A percentile compares a stretch with the other conserved stretches of the same genome.
Conservation (phyloP, 225 moss, liverwort and hornwort genomes). For the Pseudoscleropodium purum region DNA sequence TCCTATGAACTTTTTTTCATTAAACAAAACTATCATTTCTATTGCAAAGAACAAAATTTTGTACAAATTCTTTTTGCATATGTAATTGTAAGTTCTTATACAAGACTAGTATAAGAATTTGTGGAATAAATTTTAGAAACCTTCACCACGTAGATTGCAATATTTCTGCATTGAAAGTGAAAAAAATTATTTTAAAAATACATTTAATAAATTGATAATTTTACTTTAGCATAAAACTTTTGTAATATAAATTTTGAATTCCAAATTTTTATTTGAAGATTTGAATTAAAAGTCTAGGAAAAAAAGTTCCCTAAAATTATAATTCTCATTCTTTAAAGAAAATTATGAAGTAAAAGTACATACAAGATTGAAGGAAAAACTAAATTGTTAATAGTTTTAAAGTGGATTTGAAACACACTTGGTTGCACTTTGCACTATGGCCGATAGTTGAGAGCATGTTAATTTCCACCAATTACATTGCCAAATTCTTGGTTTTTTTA, state of each 20-base stretch:
- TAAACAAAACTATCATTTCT: fast-evolving
- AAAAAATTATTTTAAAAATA: fast-evolving
- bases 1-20: fast-evolving
- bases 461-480: not conserved
- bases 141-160: not conserved
- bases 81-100: not conserved
- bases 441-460: too few species aligned
- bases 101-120: not conserved
- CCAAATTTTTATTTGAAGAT: fast-evolving
- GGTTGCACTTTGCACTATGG: too few species aligned
- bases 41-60: not conserved
- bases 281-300: too few species aligned
- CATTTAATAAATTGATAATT: fast-evolving
- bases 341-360: fast-evolving
- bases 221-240: not conserved
- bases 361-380: not conserved
- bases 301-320: fast-evolving
- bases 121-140: fast-evolving
- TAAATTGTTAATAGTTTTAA: not conserved
- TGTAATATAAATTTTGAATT: too few species aligned
- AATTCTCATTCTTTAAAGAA: fast-evolving
- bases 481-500: not conserved
- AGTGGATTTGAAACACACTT: not conserved
- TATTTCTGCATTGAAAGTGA: not conserved
- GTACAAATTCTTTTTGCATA: not conserved